Conservation (phyloP, 1,284 basidiomycete species). For the Tilletiopsis washingtonensis region DNA sequence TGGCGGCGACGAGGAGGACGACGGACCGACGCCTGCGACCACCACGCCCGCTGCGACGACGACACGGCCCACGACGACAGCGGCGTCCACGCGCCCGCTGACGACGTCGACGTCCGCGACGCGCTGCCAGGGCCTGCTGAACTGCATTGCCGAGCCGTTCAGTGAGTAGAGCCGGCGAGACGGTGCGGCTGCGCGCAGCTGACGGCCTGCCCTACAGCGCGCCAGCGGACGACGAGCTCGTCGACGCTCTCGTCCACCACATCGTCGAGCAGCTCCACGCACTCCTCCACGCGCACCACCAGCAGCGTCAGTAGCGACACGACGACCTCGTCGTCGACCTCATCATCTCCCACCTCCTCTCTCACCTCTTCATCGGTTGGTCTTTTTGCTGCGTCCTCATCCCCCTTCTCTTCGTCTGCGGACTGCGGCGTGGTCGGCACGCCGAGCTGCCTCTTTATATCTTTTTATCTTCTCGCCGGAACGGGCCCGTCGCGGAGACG, state of each 20-base stretch:
- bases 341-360: constrained; percentile 5
- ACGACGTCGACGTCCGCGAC: neutral
- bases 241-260: neutral
- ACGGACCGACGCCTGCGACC: neutral
- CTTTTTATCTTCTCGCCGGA: constrained; percentile 10
- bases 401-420: neutral
- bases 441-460: neutral
- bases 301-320: constrained; percentile 10
- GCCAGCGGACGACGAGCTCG: neutral
- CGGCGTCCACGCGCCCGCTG: neutral
- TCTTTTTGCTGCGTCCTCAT: constrained; percentile 8
- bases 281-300: constrained; percentile 11
- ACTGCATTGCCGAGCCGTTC: neutral
- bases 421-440: neutral
- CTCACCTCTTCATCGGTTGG: constrained; percentile 11
- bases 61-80: neutral
- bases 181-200: no score
- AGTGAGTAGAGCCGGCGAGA: no score
- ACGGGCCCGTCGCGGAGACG: no score
- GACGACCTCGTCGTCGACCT: constrained; percentile 13
- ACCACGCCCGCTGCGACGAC: neutral
- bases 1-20: neutral
- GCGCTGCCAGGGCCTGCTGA: neutral
- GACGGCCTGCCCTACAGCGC: neutral
- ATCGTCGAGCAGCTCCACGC: neutral